Conservation (phyloP, 169 alveolate species). For the Amoebophrya sp. region DNA sequence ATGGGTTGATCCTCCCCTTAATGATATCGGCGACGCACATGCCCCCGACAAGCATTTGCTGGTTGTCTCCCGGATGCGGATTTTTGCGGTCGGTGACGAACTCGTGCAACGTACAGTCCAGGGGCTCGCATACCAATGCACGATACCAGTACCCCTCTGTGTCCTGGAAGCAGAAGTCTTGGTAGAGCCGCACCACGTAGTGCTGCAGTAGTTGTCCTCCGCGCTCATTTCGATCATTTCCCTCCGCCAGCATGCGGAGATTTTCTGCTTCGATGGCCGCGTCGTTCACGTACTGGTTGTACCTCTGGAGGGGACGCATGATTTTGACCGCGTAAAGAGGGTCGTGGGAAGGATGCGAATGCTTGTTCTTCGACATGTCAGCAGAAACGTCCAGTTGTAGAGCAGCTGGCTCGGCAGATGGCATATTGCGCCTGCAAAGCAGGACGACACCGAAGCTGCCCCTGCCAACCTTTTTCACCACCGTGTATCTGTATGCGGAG, state of each 20-base stretch:
- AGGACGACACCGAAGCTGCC: not conserved
- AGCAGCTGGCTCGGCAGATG: not conserved
- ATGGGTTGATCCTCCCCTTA: too few species aligned
- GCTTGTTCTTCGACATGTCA: too few species aligned
- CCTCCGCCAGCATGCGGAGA: not conserved
- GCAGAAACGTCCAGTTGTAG: too few species aligned
- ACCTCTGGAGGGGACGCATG: not conserved
- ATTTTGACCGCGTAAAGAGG: not conserved
- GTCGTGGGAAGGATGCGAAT: too few species aligned
- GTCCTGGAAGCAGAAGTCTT: not conserved
- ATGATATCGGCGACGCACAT: too few species aligned
- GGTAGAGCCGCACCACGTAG: not conserved
- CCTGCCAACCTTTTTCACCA: not conserved
- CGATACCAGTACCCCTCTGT: not conserved
- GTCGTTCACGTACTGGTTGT: not conserved
- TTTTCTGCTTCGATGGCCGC: not conserved
- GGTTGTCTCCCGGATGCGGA: too few species aligned
- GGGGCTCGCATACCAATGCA: not conserved
- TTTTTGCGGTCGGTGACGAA: too few species aligned
- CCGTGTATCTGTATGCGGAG: too few species aligned
- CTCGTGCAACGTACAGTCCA: not conserved
- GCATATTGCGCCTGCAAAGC: not conserved
- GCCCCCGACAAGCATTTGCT: too few species aligned
- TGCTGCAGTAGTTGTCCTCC: not conserved
- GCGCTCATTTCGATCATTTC: not conserved